phyloP scores from a whole-genome alignment of 805 yeast species.

The Hanseniaspora singularis region DNA sequence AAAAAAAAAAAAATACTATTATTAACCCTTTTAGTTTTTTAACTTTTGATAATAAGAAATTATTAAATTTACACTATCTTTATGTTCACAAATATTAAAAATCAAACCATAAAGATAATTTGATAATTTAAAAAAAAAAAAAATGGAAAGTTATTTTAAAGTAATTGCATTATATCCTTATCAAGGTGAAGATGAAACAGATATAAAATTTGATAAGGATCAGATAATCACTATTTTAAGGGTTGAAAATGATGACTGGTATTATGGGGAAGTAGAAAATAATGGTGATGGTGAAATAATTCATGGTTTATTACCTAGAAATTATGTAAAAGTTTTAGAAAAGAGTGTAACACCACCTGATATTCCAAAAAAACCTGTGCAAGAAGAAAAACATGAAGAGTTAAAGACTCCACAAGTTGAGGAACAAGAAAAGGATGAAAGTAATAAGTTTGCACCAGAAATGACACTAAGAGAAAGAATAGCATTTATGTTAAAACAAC shows the following conservation, averaged over 20 bases:
- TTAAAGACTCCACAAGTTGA: no score
- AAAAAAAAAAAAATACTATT: no score
- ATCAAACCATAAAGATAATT: not conserved
- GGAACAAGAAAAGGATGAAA: conserved; percentile 31
- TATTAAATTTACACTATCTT: not conserved
- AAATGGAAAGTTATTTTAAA: not conserved
- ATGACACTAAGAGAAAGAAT: conserved; percentile 79
- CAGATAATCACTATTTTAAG: conserved; percentile 63
- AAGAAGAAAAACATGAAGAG: not conserved
- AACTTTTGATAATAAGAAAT: no score
- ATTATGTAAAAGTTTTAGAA: conserved; percentile 47
- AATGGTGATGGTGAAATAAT: conserved; percentile 30
- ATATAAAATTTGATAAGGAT: conserved; percentile 48
- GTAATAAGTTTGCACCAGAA: conserved; percentile 46
- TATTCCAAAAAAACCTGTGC: not conserved
- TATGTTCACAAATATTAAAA: not conserved
- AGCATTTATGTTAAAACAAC: conserved; percentile 61
- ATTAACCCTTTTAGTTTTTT: no score
- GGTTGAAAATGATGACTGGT: conserved; percentile 89
- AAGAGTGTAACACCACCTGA: conserved; percentile 5
- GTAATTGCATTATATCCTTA: not conserved
- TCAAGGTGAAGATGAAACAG: not conserved
- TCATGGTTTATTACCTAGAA: conserved; percentile 78
- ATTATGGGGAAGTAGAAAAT: conserved; percentile 49
- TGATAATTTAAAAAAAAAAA: no score